Conservation (phyloP, 2,329 filamentous ascomycete genomes). For the Neodidymelliopsis sp. region DNA sequence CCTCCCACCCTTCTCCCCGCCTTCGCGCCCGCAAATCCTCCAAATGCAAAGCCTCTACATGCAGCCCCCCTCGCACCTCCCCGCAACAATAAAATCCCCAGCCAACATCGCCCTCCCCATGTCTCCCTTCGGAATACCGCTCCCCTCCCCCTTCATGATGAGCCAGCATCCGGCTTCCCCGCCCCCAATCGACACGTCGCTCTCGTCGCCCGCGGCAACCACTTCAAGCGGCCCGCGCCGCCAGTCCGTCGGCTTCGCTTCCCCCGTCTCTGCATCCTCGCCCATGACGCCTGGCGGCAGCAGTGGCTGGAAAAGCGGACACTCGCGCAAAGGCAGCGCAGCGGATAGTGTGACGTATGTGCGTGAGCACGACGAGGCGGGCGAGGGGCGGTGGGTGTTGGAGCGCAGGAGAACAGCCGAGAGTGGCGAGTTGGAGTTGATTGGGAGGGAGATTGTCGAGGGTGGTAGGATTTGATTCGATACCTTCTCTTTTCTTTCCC, state of each 20-base stretch:
- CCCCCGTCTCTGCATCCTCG: conserved; percentile 43
- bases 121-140: conserved; percentile 33
- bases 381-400: conserved; percentile 69
- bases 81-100: conserved; percentile 26
- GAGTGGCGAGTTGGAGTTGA: conserved; percentile 69
- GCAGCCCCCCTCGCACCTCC: conserved; percentile 17
- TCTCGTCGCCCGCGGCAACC: conserved; percentile 35
- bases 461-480: conserved; percentile 55
- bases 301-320: conserved; percentile 39
- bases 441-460: conserved; percentile 70
- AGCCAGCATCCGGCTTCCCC: conserved; percentile 27
- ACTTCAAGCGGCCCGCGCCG: conserved; percentile 32
- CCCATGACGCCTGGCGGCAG: conserved; percentile 44
- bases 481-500: too few species aligned
- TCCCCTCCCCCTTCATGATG: conserved; percentile 36
- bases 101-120: conserved; percentile 30
- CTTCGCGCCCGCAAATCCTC: conserved; percentile 27
- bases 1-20: conserved; percentile 14
- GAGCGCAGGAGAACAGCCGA: conserved; percentile 72
- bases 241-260: conserved; percentile 42
- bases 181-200: conserved; percentile 33
- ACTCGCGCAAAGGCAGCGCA: conserved; percentile 55
- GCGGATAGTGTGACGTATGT: conserved; percentile 75
- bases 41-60: conserved; percentile 32
- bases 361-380: conserved; percentile 66